phyloP scores from a whole-genome alignment of 2,329 filamentous ascomycete genomes.

The Daldinia sp. region DNA sequence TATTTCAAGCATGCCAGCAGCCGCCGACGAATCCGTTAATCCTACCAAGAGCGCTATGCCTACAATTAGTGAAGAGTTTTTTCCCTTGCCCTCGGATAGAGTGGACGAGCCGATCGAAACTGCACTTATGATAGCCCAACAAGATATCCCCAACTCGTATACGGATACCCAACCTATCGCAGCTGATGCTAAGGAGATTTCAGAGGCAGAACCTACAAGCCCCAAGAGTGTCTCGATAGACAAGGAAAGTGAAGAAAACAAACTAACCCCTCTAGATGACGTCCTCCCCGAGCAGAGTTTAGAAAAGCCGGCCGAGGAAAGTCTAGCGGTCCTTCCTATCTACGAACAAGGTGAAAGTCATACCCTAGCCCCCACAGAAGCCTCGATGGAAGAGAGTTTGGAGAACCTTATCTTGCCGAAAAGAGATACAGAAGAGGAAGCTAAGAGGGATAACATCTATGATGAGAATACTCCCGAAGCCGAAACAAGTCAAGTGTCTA shows the following conservation, averaged over 20 bases:
- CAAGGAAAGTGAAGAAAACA: constrained; percentile 49
- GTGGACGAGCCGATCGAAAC: constrained; percentile 3
- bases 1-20: constrained; percentile 9
- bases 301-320: not conserved
- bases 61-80: constrained; percentile 2
- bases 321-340: not conserved
- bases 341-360: constrained; percentile 25
- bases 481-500: constrained; percentile 7
- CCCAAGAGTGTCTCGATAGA: constrained; percentile 33
- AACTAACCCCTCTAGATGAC: constrained; percentile 26
- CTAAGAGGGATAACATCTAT: constrained; percentile 34
- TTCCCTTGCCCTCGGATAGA: not conserved
- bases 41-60: not conserved
- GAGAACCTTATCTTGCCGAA: constrained; percentile 13
- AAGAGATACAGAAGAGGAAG: constrained; percentile 49
- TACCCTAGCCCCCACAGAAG: constrained; percentile 10
- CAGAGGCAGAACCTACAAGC: constrained; percentile 18
- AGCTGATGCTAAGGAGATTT: constrained; percentile 1
- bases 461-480: constrained; percentile 17
- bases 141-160: not conserved
- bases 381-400: constrained; percentile 34
- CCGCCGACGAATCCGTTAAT: constrained; percentile 9
- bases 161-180: not conserved
- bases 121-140: not conserved
- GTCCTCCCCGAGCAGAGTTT: constrained; percentile 8